Base-by-base conservation (phyloP, 495 filamentous ascomycete genomes). In the Penicillium mononematosum region DNA sequence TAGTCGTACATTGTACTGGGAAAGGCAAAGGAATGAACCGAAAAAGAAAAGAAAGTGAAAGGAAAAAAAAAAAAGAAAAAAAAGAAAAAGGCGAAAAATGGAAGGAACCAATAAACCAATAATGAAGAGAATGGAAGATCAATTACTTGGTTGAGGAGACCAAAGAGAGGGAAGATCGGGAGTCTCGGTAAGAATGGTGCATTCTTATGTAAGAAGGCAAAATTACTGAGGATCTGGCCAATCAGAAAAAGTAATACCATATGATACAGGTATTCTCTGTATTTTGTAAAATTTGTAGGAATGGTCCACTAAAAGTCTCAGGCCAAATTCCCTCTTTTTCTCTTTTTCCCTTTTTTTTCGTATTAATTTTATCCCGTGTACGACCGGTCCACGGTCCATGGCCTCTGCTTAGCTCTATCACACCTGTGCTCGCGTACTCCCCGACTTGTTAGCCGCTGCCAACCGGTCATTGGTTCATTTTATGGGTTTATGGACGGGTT, bases 21-120 rank as follows among this genome's bases (percentile, higher is more conserved):
- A 70, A 64, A 59, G 62, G 48, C 45, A 66, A 66, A 66, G 69
- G 67, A 68, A 72, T 70, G 66, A 60, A 43, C 49, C 17, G n/a
- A 38, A 54, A 61, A 59, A 55, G 22, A 55, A 31, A 55, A 48
- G n/a, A 50, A 57, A 48, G 11, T 11, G 53, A 57, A 8, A 52
- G 45, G 43, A 56, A 31, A 61, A 39, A 39, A 43, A 10, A 39
- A 44, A 32, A 25, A 45, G 39, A n/a, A 20, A 42, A 25, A 25
- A 25, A 25, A 25, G 2, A 25, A 25, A 25, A 5, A 25, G 24
- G 50, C 56, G 20, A 43, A 49, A 24, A 24, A 32, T 50, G 56
- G 19, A 32, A 14, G 53, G 50, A 38, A 51, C 24, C 24, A 55
- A 14, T 42, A 45, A 36, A 29, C 44, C 53, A 55, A 55, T 47